Evolutionary conservation across 768 basidiomycete species (phyloP), one percentile per base, ranked within the genome.

Genomic region (Hydnomerulius pinastri): DNA sequence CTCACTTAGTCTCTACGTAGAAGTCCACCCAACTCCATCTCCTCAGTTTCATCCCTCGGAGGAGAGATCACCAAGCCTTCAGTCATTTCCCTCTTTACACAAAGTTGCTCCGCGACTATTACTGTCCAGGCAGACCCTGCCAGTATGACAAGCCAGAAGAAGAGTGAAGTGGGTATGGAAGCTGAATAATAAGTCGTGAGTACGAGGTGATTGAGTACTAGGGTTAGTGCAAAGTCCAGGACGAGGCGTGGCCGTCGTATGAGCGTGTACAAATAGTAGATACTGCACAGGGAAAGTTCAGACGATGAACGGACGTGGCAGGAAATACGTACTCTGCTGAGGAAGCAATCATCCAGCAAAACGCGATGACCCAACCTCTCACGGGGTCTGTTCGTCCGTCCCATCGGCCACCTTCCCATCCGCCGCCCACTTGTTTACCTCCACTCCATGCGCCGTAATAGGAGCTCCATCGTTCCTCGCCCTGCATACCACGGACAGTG

Each of bases 241-340:
- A 98, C 88, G 59, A 96, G 80, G 18, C 96, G 90, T 30, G 97
- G 97, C 40, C 92, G 81, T 40, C 93, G 87, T 66, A 99, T 78
- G 62, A 99, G 77, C 54, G 80, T 78, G 70, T 91, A 98, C 8
- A 98, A 77, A 65, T 86, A 94, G 63, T 86, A 87, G 46, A 96
- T 77, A 60, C 77, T 77, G 54, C 38, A 48, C 37, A 49, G 48
- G 43, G 46, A 48, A 50, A 50, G 43, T 42, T 61, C 9, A 46
- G 49, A 17, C 21, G 13, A 51, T 37, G 53, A 38, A 47, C 4
- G 39, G 12, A 38, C 17, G 46, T 28, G 42, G 20, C 42, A 39
- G 44, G 43, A n/a, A 35, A 37, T 27, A 86, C 94, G 60, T 68
- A 98, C 96, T 98, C 93, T 35, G 86, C 82, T 42, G 78, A 77